These are phyloP conservation scores for Exophiala oligosperma DNA, from an alignment of 2,329 filamentous ascomycete species.

Conservation along the genomic window DNA sequence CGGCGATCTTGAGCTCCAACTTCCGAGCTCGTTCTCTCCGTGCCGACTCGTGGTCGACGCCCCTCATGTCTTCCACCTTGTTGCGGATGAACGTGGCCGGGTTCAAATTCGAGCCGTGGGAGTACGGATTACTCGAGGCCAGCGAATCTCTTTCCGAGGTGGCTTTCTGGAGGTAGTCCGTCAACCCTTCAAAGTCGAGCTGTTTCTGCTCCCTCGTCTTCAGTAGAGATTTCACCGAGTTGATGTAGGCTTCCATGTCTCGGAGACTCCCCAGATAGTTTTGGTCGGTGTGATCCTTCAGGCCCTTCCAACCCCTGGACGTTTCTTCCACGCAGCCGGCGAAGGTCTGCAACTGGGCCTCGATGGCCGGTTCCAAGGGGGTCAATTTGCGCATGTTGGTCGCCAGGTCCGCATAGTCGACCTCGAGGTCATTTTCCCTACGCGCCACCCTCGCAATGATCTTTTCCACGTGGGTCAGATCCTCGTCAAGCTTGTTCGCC, in stretches of 20 bases:
- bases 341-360: conserved; percentile 79
- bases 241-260: conserved; percentile 93
- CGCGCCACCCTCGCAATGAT: conserved; percentile 89
- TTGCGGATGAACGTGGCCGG: conserved; percentile 84
- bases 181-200: conserved; percentile 93
- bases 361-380: conserved; percentile 82
- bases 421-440: conserved; percentile 81
- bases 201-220: conserved; percentile 97
- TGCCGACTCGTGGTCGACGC: conserved; percentile 92
- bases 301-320: conserved; percentile 70
- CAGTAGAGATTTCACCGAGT: conserved; percentile 81
- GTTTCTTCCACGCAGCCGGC: conserved; percentile 83
- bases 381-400: conserved; percentile 95
- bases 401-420: conserved; percentile 84
- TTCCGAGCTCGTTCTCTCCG: conserved; percentile 84
- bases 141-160: conserved; percentile 82
- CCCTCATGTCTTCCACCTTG: conserved; percentile 95
- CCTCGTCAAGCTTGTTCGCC: conserved; percentile 90
- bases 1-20: conserved; percentile 88
- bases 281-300: conserved; percentile 90
- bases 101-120: conserved; percentile 60
- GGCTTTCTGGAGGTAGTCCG: conserved; percentile 91
- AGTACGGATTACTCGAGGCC: conserved; percentile 61
- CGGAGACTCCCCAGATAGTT: conserved; percentile 90
- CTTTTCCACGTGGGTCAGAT: conserved; percentile 89